These are phyloP conservation scores for Sporothrix inflata DNA, from an alignment of 2,329 filamentous ascomycete species.

Conservation along the genomic window DNA sequence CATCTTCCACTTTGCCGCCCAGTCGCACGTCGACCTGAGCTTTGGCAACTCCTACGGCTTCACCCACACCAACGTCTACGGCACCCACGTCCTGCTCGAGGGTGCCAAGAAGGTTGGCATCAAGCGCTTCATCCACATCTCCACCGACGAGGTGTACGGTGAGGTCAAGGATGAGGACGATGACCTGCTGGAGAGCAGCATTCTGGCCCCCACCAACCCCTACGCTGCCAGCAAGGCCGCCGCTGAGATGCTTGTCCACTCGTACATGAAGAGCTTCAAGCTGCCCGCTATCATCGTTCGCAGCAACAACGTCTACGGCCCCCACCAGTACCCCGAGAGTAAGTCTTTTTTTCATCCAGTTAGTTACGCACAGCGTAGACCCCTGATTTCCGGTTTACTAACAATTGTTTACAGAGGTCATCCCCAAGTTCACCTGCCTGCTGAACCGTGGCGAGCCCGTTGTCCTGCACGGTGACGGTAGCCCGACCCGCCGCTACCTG, in stretches of 20 bases:
- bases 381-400: background rate
- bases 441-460: slow-evolving; percentile 68
- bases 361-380: slow-evolving; percentile 2
- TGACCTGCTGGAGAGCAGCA: slow-evolving; percentile 72
- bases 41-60: slow-evolving; percentile 84
- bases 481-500: slow-evolving; percentile 73
- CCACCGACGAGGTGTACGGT: slow-evolving; percentile 84
- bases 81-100: slow-evolving; percentile 81
- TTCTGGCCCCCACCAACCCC: slow-evolving; percentile 78
- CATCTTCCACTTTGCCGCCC: slow-evolving; percentile 83
- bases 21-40: slow-evolving; percentile 80
- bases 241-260: slow-evolving; percentile 83
- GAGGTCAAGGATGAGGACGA: slow-evolving; percentile 74
- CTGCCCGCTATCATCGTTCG: slow-evolving; percentile 78
- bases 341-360: slow-evolving; percentile 33
- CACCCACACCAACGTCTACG: slow-evolving; percentile 79
- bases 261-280: slow-evolving; percentile 83
- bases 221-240: slow-evolving; percentile 81
- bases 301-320: slow-evolving; percentile 84
- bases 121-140: slow-evolving; percentile 77
- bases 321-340: slow-evolving; percentile 85
- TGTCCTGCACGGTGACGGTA: slow-evolving; percentile 76
- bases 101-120: slow-evolving; percentile 72
- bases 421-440: slow-evolving; percentile 78
- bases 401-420: slow-evolving; percentile 64